These are phyloP conservation scores for Saprolegnia parasitica DNA, from an alignment of 352 stramenopile species.

Conservation along the genomic window DNA sequence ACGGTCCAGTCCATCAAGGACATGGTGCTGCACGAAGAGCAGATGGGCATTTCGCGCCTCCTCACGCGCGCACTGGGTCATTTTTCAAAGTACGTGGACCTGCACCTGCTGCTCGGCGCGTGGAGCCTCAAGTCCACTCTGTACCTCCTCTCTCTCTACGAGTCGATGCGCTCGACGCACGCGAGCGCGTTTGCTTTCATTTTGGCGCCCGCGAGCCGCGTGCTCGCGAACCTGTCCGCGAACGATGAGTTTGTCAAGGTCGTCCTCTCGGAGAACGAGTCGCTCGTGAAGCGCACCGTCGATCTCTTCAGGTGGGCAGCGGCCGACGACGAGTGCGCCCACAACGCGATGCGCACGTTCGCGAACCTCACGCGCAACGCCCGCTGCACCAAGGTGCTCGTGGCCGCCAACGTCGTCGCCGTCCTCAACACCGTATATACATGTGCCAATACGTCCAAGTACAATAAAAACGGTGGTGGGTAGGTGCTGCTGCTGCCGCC, in stretches of 20 bases:
- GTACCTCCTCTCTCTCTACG: constrained; percentile 41
- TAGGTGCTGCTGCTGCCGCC: not conserved
- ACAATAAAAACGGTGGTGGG: not conserved
- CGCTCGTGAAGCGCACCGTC: constrained; percentile 45
- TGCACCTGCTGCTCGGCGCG: constrained; percentile 45
- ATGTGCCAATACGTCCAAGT: not conserved
- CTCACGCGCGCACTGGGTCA: constrained; percentile 60
- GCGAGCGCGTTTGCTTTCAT: constrained; percentile 43
- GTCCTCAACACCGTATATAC: constrained; percentile 40
- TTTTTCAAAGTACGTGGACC: constrained; percentile 61
- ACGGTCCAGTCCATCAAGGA: constrained; percentile 1
- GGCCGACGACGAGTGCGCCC: constrained; percentile 37
- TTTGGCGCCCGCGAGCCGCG: constrained; percentile 46
- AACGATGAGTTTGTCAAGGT: constrained; percentile 49
- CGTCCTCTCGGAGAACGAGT: constrained; percentile 53
- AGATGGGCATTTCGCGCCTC: constrained; percentile 34
- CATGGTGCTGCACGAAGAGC: not conserved
- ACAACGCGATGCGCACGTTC: constrained; percentile 55
- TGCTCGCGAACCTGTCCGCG: constrained; percentile 66
- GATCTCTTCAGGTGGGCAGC: constrained; percentile 43
- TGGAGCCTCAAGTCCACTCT: constrained; percentile 41
- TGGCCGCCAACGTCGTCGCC: constrained; percentile 52
- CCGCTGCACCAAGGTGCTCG: constrained; percentile 42
- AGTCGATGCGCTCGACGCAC: constrained; percentile 37
- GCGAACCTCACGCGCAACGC: constrained; percentile 52